phyloP scores from a whole-genome alignment of 495 filamentous ascomycete genomes.

The Xylaria telfairii region DNA sequence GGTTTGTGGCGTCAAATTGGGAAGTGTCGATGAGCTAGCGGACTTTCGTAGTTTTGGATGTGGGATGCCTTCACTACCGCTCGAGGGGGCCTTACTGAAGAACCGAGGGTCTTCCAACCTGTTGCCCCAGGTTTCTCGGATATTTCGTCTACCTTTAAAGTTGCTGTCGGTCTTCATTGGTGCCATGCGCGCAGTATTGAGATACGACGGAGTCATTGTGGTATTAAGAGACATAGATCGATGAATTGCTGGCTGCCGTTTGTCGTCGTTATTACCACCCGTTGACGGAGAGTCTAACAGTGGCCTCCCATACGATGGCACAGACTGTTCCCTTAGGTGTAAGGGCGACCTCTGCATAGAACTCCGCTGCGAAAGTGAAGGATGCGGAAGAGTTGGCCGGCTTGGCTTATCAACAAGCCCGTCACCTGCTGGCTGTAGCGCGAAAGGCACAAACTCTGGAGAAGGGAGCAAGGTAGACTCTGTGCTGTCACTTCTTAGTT shows the following conservation, averaged over 20 bases:
- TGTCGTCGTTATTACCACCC: background rate
- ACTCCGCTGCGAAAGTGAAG: background rate
- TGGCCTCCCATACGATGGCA: background rate
- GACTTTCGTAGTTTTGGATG: slow-evolving; percentile 28
- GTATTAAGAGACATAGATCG: slow-evolving; percentile 21
- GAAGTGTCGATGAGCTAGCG: slow-evolving; percentile 33
- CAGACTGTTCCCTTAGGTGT: slow-evolving; percentile 12
- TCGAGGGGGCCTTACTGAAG: background rate
- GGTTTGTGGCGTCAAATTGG: slow-evolving; percentile 12
- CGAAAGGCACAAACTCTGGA: slow-evolving; percentile 28
- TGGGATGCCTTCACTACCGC: slow-evolving; percentile 12
- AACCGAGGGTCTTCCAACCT: slow-evolving; percentile 28
- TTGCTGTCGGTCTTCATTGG: background rate
- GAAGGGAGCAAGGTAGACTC: slow-evolving; percentile 23
- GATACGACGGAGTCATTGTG: background rate
- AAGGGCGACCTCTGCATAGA: slow-evolving; percentile 13
- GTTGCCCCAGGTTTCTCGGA: slow-evolving; percentile 35
- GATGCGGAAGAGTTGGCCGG: background rate
- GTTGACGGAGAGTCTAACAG: background rate
- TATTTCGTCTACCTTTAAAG: background rate
- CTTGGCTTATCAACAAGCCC: background rate
- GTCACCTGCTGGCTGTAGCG: background rate
- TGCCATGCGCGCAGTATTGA: background rate
- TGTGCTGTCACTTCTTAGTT: background rate
- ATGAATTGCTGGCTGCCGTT: background rate